Evolutionary conservation across 495 filamentous ascomycete species (phyloP), one percentile per base, ranked within the genome.

Genomic region (Penicillium verhagenii): DNA sequence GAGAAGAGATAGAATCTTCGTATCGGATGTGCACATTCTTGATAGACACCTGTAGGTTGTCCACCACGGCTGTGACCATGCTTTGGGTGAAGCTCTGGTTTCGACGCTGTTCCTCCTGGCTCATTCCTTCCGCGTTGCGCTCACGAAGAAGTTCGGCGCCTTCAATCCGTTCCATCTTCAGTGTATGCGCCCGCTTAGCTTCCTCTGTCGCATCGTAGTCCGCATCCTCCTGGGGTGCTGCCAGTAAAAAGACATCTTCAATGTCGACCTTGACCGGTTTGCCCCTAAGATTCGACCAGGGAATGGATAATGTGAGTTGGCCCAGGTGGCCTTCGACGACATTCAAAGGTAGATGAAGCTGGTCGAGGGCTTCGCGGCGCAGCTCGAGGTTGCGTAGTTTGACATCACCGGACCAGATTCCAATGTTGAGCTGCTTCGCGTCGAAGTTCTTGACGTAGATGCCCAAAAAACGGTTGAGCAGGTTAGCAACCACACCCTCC

Each of bases 401-500:
- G 65, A 97, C 93, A 74, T 98, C 93, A 50, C 95, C 95, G 6
- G 88, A 93, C 94, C 93, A 98, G 59, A 97, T 97, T 51, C 94
- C 94, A 52, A 97, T 90, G 66, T 97, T 97, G 44, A 98, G 82
- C 76, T 98, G 94, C 59, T 86, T 89, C 18, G 92, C 87, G 70
- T 98, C 93, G 67, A 98, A 97, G 71, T 98, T 98, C 79, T 94
- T 92, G 68, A 98, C 91, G 76, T 97, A 97, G 85, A 97, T 96
- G 77, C 95, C 95, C 84, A 98, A 74, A 74, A 97, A 96, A 73
- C 95, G 90, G 76, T 98, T 98, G 64, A 98, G 86, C 76, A 98
- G 79, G 70, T 91, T 95, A 59, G 94, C 91, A 57, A 86, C 82
- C 47, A 88, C 66, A 35, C 82, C 79, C 69, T 87, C 85, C 64